Evolutionary conservation across 2,329 filamentous ascomycete species (phyloP).

Genomic region (Didymosphaeria variabile): DNA sequence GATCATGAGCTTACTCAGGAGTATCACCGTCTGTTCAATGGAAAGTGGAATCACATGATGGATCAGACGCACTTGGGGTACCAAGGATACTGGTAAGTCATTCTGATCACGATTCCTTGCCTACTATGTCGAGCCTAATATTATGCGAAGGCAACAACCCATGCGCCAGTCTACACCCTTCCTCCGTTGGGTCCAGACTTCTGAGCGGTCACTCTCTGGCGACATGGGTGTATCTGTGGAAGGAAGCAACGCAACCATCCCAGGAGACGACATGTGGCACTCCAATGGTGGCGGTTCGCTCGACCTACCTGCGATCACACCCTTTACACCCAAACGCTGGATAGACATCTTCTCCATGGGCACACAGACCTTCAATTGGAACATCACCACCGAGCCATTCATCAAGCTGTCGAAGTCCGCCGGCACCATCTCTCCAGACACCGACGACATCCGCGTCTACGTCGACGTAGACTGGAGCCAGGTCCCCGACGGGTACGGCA

Average conservation of each 20-base stretch:
- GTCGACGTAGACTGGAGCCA: constrained; percentile 49
- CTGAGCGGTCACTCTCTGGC: constrained; percentile 67
- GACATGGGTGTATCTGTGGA: constrained; percentile 71
- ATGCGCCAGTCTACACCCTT: constrained; percentile 74
- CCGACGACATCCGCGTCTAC: constrained; percentile 47
- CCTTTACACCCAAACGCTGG: constrained; percentile 47
- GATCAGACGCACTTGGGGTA: constrained; percentile 54
- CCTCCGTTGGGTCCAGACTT: constrained; percentile 66
- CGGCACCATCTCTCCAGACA: constrained; percentile 42
- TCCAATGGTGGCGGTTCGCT: constrained; percentile 52
- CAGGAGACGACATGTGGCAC: constrained; percentile 72
- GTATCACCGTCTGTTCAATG: constrained; percentile 47
- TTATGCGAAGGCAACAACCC: constrained; percentile 69
- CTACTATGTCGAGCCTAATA: constrained; percentile 40
- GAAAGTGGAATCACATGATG: constrained; percentile 54
- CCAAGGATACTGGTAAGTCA: constrained; percentile 53
- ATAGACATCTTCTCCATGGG: constrained; percentile 49
- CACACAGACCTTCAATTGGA: constrained; percentile 44
- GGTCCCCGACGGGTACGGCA: constrained; percentile 35
- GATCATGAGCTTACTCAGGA: constrained; percentile 47
- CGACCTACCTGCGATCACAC: constrained; percentile 41
- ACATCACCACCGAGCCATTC: constrained; percentile 48
- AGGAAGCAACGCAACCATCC: constrained; percentile 71
- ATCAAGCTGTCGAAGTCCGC: constrained; percentile 45
- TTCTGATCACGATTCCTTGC: constrained; percentile 48